A percentile compares a stretch with the other conserved stretches of the same genome.
Conservation (phyloP, 2,329 filamentous ascomycete species). For the Aspergillus sp. region DNA sequence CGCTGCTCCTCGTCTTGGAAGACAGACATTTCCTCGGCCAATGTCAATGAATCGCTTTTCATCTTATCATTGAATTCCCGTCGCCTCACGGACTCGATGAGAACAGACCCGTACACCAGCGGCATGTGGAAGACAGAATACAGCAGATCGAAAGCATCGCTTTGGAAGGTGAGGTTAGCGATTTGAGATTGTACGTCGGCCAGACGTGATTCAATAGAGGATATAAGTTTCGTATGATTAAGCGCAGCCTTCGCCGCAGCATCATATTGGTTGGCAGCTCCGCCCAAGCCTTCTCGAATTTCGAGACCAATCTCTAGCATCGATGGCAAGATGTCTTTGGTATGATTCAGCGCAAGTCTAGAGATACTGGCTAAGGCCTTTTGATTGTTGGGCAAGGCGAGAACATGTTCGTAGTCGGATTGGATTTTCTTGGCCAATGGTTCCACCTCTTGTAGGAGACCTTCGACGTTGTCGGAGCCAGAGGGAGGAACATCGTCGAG, state of each 20-base stretch:
- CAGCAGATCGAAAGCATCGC: conserved; percentile 78
- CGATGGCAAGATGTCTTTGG: conserved; percentile 62
- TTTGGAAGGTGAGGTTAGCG: conserved; percentile 69
- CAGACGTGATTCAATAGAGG: conserved; percentile 74
- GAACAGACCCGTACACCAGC: conserved; percentile 83
- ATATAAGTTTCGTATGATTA: conserved; percentile 78
- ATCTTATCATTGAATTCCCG: conserved; percentile 92
- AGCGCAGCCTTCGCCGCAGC: conserved; percentile 64
- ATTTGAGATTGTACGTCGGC: conserved; percentile 71
- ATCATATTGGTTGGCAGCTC: conserved; percentile 65
- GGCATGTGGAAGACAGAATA: conserved; percentile 80
- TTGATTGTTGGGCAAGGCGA: conserved; percentile 67
- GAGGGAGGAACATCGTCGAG: conserved; percentile 48
- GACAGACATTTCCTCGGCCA: conserved; percentile 89
- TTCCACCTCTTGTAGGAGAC: conserved; percentile 80
- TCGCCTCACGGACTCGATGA: conserved; percentile 80
- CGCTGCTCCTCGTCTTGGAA: conserved; percentile 93
- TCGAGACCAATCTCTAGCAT: conserved; percentile 59
- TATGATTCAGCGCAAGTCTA: conserved; percentile 64
- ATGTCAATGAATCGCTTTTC: conserved; percentile 76
- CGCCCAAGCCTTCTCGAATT: conserved; percentile 49
- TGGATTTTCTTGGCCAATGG: conserved; percentile 82
- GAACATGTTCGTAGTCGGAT: conserved; percentile 77
- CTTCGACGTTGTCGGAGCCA: conserved; percentile 62
- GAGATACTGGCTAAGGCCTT: conserved; percentile 63